These are phyloP conservation scores for Ballota nigra DNA, from an alignment of 257 asterid species.

Conservation along the genomic window DNA sequence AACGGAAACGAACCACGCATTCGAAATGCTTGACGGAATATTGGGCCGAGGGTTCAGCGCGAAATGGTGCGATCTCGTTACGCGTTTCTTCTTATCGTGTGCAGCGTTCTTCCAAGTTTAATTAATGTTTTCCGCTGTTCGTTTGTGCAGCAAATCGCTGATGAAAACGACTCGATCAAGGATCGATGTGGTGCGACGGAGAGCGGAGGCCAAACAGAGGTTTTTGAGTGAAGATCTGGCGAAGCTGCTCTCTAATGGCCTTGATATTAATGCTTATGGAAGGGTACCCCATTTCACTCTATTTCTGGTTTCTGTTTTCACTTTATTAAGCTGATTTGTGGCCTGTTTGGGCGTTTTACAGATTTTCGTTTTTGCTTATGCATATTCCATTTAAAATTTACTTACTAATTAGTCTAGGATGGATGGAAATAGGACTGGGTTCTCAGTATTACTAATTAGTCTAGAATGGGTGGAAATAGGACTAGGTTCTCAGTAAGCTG, in stretches of 20 bases:
- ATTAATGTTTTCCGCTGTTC: neutral
- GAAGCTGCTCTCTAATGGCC: slow-evolving; percentile 83
- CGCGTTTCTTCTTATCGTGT: neutral
- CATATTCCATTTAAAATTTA: neutral
- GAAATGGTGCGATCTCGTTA: slow-evolving; percentile 63
- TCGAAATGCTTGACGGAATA: slow-evolving; percentile 84
- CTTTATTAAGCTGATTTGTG: neutral
- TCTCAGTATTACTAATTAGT: neutral
- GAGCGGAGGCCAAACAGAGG: slow-evolving; percentile 93
- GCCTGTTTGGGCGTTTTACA: slow-evolving; percentile 11
- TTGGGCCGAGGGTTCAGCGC: slow-evolving; percentile 78
- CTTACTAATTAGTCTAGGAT: neutral
- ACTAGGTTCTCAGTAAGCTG: neutral
- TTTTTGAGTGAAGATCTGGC: slow-evolving; percentile 89
- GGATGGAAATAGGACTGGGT: neutral
- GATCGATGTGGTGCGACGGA: slow-evolving; percentile 67
- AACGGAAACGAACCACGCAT: slow-evolving; percentile 28
- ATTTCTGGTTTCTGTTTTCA: neutral
- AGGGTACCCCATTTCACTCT: slow-evolving; percentile 47
- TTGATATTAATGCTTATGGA: slow-evolving; percentile 87
- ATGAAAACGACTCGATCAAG: slow-evolving; percentile 64
- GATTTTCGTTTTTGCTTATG: neutral
- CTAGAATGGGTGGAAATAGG: neutral
- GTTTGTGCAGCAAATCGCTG: slow-evolving; percentile 63
- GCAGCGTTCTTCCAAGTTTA: neutral